Evolutionary conservation across 2,329 filamentous ascomycete genomes (phyloP), one percentile per base, ranked within the genome.

Genomic region (Fusarium abutilonis): DNA sequence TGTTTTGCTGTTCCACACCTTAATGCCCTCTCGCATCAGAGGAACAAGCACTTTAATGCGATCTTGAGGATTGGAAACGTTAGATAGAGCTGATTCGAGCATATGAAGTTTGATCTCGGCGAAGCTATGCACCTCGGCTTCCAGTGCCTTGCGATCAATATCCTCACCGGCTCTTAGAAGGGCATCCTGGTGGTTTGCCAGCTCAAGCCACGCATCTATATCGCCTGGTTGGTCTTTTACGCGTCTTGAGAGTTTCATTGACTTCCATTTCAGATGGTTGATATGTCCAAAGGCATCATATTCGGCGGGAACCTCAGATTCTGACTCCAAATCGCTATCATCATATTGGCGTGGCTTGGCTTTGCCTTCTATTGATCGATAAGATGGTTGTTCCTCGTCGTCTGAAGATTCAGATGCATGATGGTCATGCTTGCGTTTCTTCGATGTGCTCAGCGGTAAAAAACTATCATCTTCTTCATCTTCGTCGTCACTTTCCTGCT

Each of bases 71-170:
- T 73, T 72, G 4, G 66, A 63, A 6, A 85, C 80, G 41, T 89
- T 84, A 10, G 80, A 77, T 8, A 97, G 74, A 0, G 93, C 93
- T 59, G 92, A 88, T 63, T 94, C 87, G 58, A 93, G 91, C 59
- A 96, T 86, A 2, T 89, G 87, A 3, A 96, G 78, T 64, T 92
- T 94, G 52, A 97, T 86, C 63, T 95, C 89, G 4, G 92, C 88
- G 51, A 91, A 85, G 60, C 89, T 89, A 60, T 83, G 83, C 46
- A 80, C 78, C 70, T 95, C 90, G 4, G 87, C 85, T 26, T 79
- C 78, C 0, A 86, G 87, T 28, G 70, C 74, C 35, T 75, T 79
- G 38, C 72, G 80, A 70, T 77, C 78, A 58, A 70, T 72, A 39
- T 75, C 76, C 19, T 80, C 76, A 23, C 80, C 79, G 21, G 80